Percentiles rank a stretch among this genome's conserved stretches.
These are phyloP conservation scores for Haematococcus sp. DNA, from an alignment of 139 green algal species.

Conservation along the genomic window DNA sequence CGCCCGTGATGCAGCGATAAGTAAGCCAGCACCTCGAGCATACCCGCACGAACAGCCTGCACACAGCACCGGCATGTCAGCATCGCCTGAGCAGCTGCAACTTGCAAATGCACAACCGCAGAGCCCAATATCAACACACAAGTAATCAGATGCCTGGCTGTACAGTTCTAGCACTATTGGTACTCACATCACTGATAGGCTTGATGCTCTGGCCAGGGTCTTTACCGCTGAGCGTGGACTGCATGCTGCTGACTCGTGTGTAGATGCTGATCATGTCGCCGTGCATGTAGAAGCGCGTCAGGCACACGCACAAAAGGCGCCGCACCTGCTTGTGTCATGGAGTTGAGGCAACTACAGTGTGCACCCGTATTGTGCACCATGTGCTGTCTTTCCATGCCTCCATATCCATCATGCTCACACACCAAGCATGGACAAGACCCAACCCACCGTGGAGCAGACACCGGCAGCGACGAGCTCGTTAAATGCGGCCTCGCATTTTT, in stretches of 20 bases:
- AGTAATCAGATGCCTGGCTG: not conserved
- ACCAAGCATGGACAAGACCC: not conserved
- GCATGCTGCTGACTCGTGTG: constrained; percentile 59
- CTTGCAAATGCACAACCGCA: not conserved
- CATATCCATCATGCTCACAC: no score
- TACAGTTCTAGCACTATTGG: no score
- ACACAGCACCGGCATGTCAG: not conserved
- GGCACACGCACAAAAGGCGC: constrained; percentile 55
- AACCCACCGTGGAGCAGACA: constrained; percentile 31
- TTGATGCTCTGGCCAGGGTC: constrained; percentile 27
- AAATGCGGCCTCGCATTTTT: constrained; percentile 68
- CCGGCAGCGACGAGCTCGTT: constrained; percentile 51
- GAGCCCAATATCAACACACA: not conserved
- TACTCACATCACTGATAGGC: not conserved
- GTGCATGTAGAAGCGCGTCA: constrained; percentile 60
- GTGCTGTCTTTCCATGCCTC: no score
- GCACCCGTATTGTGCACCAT: no score
- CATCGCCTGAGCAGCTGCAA: not conserved
- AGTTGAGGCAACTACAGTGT: no score
- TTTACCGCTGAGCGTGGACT: constrained; percentile 60
- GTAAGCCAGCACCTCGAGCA: constrained; percentile 59
- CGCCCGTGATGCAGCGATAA: constrained; percentile 54
- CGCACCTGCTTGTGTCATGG: constrained; percentile 55
- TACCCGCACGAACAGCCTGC: constrained; percentile 50
- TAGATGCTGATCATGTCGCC: constrained; percentile 77